Evolutionary conservation across 768 basidiomycete genomes (phyloP), one percentile per base, ranked within the genome.

Genomic region (Pleurotus eryngii): DNA sequence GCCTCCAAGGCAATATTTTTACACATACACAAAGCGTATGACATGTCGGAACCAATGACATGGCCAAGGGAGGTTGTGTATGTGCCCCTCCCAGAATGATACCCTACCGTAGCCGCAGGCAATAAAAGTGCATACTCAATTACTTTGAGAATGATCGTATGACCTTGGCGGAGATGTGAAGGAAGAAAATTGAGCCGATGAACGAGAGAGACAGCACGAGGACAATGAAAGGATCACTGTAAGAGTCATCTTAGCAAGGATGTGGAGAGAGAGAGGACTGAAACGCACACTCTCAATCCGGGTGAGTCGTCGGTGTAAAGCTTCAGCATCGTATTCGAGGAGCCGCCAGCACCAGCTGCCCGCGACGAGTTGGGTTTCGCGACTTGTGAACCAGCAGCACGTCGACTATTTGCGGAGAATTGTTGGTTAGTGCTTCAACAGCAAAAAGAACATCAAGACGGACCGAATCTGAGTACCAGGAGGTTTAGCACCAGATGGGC

Each of bases 251-350:
- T 35, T 11, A 35, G 30, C 30, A 35, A 47, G 6, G 39, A 53
- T 14, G 24, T 27, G 56, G 53, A 22, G 7, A 59, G 46, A 59
- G 46, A 63, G 35, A 8, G 15, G 27, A 42, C 17, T 3, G 17
- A n/a, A 27, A 89, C 95, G 71, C 70, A 98, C 97, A 99, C 93
- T 81, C 95, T 86, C 55, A 99, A 82, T 20, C 97, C 97, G 47
- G 92, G 93, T 58, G 95, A 95, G 69, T 98, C 97, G 70, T 98
- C 96, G 39, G 97, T 98, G 84, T 98, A 98, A 3, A 99, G 81
- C 76, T 92, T 94, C 68, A 99, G 84, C 97, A 99, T 98, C 57
- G 97, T 99, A 77, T 93, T 96, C 57, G 89, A 92, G 38, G 92
- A 95, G 55, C 97, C 97, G 55, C 97, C 97, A 57, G 94, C 94